Evolutionary conservation across 1,284 basidiomycete species (phyloP), one percentile per base, ranked within the genome.

Genomic region (Ustilago lituana): DNA sequence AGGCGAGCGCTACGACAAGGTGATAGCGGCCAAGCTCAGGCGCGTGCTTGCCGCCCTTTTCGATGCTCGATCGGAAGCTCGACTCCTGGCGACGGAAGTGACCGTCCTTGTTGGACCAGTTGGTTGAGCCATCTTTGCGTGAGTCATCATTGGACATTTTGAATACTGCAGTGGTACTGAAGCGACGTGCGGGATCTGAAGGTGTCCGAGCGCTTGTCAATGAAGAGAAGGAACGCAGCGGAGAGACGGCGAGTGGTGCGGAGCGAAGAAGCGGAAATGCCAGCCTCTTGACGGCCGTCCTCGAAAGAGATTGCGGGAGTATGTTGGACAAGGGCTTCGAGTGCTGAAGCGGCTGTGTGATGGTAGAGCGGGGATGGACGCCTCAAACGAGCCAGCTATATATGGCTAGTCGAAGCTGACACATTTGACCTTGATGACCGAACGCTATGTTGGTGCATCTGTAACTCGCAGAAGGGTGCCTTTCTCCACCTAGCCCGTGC

Each of bases 71-170:
- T 53, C 94, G 86, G 85, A 95, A 97, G 0, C 86, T 83, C 4
- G 91, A 87, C 31, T 87, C 84, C 40, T 87, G 85, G 43, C 95
- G 87, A 66, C 92, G 91, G 86, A 91, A 98, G 3, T 88, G 87
- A 12, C 94, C 95, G 78, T 95, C 91, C 1, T 85, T 82, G 44
- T 83, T 83, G 59, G 87, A 53, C 72, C 72, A 77, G 27, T 68
- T 59, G 39, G 67, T 57, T 1, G 49, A 72, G 31, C 74, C 74
- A 46, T 76, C 74, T 53, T 71, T 76, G 29, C 62, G 50, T 10
- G 63, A 60, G 32, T 61, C 52, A 52, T 69, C 66, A 22, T 20
- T 26, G 19, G 51, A 35, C 51, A 53, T 53, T 37, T 45, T 53
- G 33, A 23, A 29, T 17, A 24, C 2, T 4, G 51, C 37, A 24